Percentiles rank a stretch among this genome's conserved stretches.
These are phyloP conservation scores for Mucor plumbeus DNA, from an alignment of 371 early-diverging fungal species.

Conservation along the genomic window DNA sequence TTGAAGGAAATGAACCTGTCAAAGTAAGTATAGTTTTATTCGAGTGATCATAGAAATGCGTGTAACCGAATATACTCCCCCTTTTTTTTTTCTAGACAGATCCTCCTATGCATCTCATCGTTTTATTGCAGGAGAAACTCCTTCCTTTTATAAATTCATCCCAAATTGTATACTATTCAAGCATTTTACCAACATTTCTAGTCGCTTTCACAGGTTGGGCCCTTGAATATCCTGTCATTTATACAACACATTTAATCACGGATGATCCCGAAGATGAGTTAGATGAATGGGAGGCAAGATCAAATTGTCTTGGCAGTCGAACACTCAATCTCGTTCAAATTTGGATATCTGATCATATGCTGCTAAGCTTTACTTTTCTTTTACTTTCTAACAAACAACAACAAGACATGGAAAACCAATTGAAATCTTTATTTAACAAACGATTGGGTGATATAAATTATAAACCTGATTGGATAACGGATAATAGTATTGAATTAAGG, in stretches of 20 bases:
- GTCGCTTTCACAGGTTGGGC: slow-evolving; percentile 53
- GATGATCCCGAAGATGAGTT: slow-evolving; percentile 32
- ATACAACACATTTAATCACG: slow-evolving; percentile 30
- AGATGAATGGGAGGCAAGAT: slow-evolving; percentile 44
- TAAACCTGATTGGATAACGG: slow-evolving; percentile 13
- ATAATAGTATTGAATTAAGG: slow-evolving; percentile 12
- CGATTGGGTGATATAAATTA: slow-evolving; percentile 16
- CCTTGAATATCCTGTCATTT: slow-evolving; percentile 54
- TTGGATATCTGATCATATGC: slow-evolving; percentile 22
- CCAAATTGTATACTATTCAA: slow-evolving; percentile 10
- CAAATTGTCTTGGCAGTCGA: slow-evolving; percentile 44
- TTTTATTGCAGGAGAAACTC: slow-evolving; percentile 29
- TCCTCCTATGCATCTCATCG: slow-evolving; percentile 27
- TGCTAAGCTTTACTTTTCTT: slow-evolving; percentile 47
- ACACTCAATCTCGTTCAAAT: slow-evolving; percentile 31
- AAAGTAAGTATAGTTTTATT: slow-evolving; percentile 14
- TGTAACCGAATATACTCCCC: neutral
- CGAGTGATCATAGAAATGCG: neutral
- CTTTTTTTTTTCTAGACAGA: slow-evolving; percentile 5
- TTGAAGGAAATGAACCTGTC: slow-evolving; percentile 28
- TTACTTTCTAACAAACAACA: neutral
- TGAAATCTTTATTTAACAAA: slow-evolving; percentile 19
- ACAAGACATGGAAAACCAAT: slow-evolving; percentile 7
- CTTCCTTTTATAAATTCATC: slow-evolving; percentile 21
- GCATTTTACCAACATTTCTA: slow-evolving; percentile 44